Evolutionary conservation across 148 eudicot species (phyloP).

Genomic region (Rhododendron vialii): DNA sequence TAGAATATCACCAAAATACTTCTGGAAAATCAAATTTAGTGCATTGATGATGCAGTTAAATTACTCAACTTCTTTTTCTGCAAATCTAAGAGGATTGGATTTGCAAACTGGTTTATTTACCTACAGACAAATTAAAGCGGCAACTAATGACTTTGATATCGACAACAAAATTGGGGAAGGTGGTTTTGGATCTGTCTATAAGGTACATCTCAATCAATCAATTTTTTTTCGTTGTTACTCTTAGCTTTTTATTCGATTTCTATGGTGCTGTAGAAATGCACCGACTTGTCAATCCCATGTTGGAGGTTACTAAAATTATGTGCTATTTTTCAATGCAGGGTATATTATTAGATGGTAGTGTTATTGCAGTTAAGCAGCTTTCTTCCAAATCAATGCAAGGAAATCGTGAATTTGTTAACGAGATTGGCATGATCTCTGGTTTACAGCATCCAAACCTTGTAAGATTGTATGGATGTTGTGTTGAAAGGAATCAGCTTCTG

Average conservation of each 20-base stretch:
- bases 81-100: conserved; percentile 43
- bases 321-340: no score
- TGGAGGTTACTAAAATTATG: no score
- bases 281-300: not conserved
- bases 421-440: no score
- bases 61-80: not conserved
- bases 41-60: not conserved
- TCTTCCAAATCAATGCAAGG: no score
- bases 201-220: conserved; percentile 28
- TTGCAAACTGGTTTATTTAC: conserved; percentile 56
- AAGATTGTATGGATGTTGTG: no score
- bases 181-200: conserved; percentile 18
- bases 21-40: not conserved
- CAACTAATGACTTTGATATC: conserved; percentile 51
- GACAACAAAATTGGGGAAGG: conserved; percentile 56
- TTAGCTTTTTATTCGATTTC: not conserved
- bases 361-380: no score
- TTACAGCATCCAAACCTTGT: no score
- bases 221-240: not conserved
- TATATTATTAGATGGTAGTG: no score
- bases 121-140: conserved; percentile 53
- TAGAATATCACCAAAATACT: not conserved
- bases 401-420: no score
- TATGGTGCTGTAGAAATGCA: no score
- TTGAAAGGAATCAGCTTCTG: no score